phyloP scores from a whole-genome alignment of 805 yeast species.

The Candida boleticola region DNA sequence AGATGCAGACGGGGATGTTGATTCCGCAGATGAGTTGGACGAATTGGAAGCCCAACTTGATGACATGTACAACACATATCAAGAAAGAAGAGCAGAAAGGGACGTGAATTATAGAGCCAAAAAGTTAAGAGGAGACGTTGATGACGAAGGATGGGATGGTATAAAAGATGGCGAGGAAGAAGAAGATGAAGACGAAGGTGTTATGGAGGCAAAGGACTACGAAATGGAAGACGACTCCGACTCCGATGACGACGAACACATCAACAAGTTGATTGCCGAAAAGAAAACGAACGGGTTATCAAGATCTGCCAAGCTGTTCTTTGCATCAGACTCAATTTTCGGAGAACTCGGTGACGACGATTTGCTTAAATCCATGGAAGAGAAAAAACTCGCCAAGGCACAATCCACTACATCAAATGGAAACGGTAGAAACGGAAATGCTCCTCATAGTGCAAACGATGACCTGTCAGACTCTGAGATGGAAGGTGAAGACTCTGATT shows the following conservation, averaged over 20 bases:
- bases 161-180: slow-evolving; percentile 47
- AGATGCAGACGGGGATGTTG: slow-evolving; percentile 26
- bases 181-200: slow-evolving; percentile 26
- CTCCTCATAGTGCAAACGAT: slow-evolving; percentile 18
- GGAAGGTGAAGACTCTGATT: slow-evolving; percentile 27
- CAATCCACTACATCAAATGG: slow-evolving; percentile 3
- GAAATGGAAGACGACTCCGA: slow-evolving; percentile 43
- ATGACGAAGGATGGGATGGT: slow-evolving; percentile 79
- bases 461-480: slow-evolving; percentile 36
- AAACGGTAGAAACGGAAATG: slow-evolving; percentile 9
- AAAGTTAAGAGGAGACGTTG: slow-evolving; percentile 69
- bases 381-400: slow-evolving; percentile 9
- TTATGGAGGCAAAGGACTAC: slow-evolving; percentile 43
- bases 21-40: slow-evolving; percentile 53
- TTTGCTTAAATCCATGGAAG: slow-evolving; percentile 41
- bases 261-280: slow-evolving; percentile 54
- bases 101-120: slow-evolving; percentile 70
- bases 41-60: slow-evolving; percentile 80
- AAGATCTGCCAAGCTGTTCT: slow-evolving; percentile 36
- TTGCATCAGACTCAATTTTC: slow-evolving; percentile 40
- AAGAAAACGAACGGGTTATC: slow-evolving; percentile 33
- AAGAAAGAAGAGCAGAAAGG: slow-evolving; percentile 62
- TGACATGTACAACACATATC: slow-evolving; percentile 73
- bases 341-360: slow-evolving; percentile 46
- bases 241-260: slow-evolving; percentile 72